Percentiles rank a stretch among this genome's conserved stretches.
Conservation (phyloP, 83 land plant genomes). For the Diphasiastrum complanatum region DNA sequence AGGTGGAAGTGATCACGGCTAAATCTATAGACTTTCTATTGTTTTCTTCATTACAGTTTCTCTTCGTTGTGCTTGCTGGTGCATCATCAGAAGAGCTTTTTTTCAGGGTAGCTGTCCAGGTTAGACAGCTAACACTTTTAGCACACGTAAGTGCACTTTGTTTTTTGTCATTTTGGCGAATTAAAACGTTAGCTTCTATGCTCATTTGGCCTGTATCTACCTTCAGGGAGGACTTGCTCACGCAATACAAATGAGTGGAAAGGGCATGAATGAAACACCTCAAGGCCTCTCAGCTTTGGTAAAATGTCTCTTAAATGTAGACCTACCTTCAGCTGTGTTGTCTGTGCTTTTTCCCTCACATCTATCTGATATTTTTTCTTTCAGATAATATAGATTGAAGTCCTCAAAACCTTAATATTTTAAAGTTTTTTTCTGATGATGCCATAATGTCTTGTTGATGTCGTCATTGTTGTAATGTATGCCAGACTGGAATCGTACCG, state of each 20-base stretch:
- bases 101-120: slow-evolving; percentile 93
- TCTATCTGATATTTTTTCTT: too few relatives aligned
- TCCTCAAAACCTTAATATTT: too few relatives aligned
- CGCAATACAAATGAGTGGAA: slow-evolving; percentile 60
- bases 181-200: too few relatives aligned
- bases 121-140: slow-evolving; percentile 15
- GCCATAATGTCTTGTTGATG: too few relatives aligned
- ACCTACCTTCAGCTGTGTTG: not conserved
- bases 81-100: slow-evolving; percentile 92
- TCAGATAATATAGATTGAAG: too few relatives aligned
- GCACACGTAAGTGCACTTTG: not conserved
- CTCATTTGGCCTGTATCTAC: too few relatives aligned
- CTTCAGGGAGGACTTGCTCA: slow-evolving; percentile 84
- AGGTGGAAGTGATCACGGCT: too few relatives aligned
- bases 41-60: too few relatives aligned
- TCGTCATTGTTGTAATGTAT: too few relatives aligned
- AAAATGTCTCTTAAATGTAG: slow-evolving; percentile 14
- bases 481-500: slow-evolving; percentile 79
- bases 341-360: not conserved
- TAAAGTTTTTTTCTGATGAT: too few relatives aligned
- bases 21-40: too few relatives aligned
- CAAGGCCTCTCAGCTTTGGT: slow-evolving; percentile 75
- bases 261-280: slow-evolving; percentile 43
- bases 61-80: slow-evolving; percentile 74
- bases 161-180: not conserved